Base-by-base conservation (phyloP, 2,329 filamentous ascomycete species). In the Fusarium metavorans region DNA sequence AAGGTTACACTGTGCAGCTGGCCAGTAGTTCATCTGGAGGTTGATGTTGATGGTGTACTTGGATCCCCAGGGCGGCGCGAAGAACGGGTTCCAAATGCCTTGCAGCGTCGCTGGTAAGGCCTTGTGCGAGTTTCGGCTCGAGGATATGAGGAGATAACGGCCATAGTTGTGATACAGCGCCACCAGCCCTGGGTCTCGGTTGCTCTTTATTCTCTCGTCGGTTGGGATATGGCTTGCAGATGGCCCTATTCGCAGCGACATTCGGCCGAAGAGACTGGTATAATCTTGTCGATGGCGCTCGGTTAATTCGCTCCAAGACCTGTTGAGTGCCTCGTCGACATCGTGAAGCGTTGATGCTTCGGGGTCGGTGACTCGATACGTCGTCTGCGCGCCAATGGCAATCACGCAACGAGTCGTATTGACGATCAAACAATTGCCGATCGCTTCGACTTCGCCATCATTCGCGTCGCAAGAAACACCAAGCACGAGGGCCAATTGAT, bases 21-120 rank as follows among this genome's bases (percentile, higher is more conserved):
- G 81, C 87, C 86, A 88, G 73, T 88, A 89, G 71, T 88, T 88
- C 87, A 89, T 89, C 75, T 89, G 83, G 0, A 84, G 79, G 48
- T 88, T 89, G 76, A 88, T 87, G 70, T 88, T 87, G 72, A 88
- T 85, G 1, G 87, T 88, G 66, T 84, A 87, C 69, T 86, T 87
- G 27, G 81, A 83, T 5, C 85, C 85, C 86, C 87, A 88, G 0
- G 84, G 78, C 0, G 80, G 79, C 0, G 71, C 73, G 14, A 76
- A 78, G 0, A 80, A 78, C 11, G 79, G 76, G 27, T 83, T 83
- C 82, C 81, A 83, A 30, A 83, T 79, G 0, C 81, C 82, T n/a
- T 83, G 82, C 1, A 83, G 68, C 5, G 82, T 83, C 2, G 81
- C 79, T 0, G 82, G 81, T 1, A 83, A 65, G 0, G 74, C 74